phyloP scores from a whole-genome alignment of 2,329 filamentous ascomycete genomes.

The Nectriaceae sp. region DNA sequence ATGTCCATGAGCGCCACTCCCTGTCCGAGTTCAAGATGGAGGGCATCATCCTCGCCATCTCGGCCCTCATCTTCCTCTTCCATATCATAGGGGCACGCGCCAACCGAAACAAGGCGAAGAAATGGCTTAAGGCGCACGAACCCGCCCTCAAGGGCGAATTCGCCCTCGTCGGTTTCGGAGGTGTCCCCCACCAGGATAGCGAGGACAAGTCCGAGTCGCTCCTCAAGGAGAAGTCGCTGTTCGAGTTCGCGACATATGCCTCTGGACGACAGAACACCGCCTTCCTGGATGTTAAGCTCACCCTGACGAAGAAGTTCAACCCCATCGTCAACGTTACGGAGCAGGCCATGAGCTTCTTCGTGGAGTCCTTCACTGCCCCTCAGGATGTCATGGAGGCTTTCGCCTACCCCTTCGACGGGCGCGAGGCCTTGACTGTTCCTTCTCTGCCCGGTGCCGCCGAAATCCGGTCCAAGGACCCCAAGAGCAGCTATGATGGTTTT shows the following conservation, averaged over 20 bases:
- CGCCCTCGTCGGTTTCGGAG: constrained; percentile 79
- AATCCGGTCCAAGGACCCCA: constrained; percentile 54
- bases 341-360: constrained; percentile 69
- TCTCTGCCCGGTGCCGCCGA: constrained; percentile 61
- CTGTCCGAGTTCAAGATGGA: constrained; percentile 85
- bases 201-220: constrained; percentile 45
- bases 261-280: constrained; percentile 92
- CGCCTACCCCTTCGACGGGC: constrained; percentile 89
- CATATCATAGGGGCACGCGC: constrained; percentile 79
- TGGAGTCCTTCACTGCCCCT: constrained; percentile 72
- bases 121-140: constrained; percentile 77
- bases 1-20: constrained; percentile 87
- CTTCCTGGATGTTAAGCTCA: constrained; percentile 83
- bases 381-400: constrained; percentile 75
- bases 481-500: constrained; percentile 81
- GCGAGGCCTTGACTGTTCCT: constrained; percentile 78
- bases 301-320: constrained; percentile 84
- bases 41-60: constrained; percentile 75
- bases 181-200: constrained; percentile 51
- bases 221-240: constrained; percentile 83
- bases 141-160: constrained; percentile 78
- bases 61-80: constrained; percentile 72
- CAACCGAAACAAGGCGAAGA: constrained; percentile 78
- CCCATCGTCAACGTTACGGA: constrained; percentile 67
- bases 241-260: constrained; percentile 85